Conservation (phyloP, 2,329 filamentous ascomycete species). For the Ophiostoma populinum region DNA sequence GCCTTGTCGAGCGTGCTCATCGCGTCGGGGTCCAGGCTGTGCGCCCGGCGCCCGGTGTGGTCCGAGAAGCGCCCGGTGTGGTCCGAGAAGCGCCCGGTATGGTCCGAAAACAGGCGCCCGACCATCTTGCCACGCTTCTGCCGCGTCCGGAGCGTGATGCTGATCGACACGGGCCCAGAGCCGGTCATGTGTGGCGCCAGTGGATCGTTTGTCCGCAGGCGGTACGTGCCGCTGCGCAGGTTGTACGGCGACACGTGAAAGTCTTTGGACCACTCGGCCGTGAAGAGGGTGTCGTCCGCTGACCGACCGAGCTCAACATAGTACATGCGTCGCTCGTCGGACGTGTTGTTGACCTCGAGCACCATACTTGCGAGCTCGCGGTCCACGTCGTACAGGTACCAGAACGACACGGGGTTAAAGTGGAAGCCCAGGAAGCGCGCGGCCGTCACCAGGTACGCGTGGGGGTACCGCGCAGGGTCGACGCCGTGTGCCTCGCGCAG, state of each 20-base stretch:
- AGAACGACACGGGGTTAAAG: slow-evolving; percentile 64
- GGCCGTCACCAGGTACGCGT: slow-evolving; percentile 55
- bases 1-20: slow-evolving; percentile 26
- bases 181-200: slow-evolving; percentile 22
- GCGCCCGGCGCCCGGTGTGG: slow-evolving; percentile 19
- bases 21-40: slow-evolving; percentile 29
- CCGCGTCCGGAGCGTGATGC: slow-evolving; percentile 42
- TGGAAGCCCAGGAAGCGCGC: slow-evolving; percentile 51
- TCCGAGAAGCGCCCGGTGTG: too few relatives aligned
- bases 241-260: slow-evolving; percentile 69
- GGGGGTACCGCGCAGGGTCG: slow-evolving; percentile 41
- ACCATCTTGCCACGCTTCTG: slow-evolving; percentile 43
- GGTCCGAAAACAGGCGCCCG: slow-evolving; percentile 40
- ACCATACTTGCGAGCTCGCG: slow-evolving; percentile 46
- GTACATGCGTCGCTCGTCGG: slow-evolving; percentile 53
- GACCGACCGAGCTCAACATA: slow-evolving; percentile 22
- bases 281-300: slow-evolving; percentile 20
- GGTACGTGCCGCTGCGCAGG: slow-evolving; percentile 37
- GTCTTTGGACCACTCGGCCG: slow-evolving; percentile 45
- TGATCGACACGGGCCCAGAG: slow-evolving; percentile 33
- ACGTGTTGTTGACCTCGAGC: slow-evolving; percentile 62
- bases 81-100: slow-evolving; percentile 15
- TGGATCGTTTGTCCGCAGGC: slow-evolving; percentile 30
- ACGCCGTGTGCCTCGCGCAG: slow-evolving; percentile 34
- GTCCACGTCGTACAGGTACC: slow-evolving; percentile 52